Base-by-base conservation (phyloP, 306 rosid genomes). In the Sophora flavescens region DNA sequence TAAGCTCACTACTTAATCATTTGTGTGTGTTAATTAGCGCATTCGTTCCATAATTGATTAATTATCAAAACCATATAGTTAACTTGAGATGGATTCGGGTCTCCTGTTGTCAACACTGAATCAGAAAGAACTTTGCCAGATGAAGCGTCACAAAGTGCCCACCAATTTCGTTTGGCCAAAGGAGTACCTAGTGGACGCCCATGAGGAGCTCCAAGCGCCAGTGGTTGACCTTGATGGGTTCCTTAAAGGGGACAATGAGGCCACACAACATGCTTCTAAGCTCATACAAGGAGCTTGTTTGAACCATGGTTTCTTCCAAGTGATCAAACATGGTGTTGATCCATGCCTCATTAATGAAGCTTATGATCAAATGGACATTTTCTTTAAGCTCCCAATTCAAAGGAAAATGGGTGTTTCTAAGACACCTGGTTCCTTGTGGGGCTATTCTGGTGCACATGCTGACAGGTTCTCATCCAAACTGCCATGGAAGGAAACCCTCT, bases 401-500 rank as follows among this genome's bases (percentile, higher is more conserved):
- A 67, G 62, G 50, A 93, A 89, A 73, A 1, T 33, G 6, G 84
- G 51, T 64, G 78, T 82, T 9, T 44, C 38, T 32, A 81, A 81
- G 63, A 1, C 1, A 4, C 82, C 88, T 2, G 86, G 80, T 6
- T 41, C 80, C 30, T 39, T 80, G 50, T 81, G 78, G 83, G 97
- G 97, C 0, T 93, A 88, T 53, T 89, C 96, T 0, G 88, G 89
- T 38, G 91, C 91, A 1, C 97, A 91, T 78, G 84, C 89, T 45
- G 83, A 89, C n/a, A 89, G 98, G 4, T 93, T 88, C 80, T 78
- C 92, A 0, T 80, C 96, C 2, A 88, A 78, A 28, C 74, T 89
- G 6, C 96, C 97, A 0, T 93, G 97, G 98, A 93, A 91, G 82
- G 97, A 93, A 77, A 88, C 98, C 22, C 70, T 93, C 30, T 86